Conservation (phyloP, 129 eudicot genomes). For the Saposhnikovia divaricata region DNA sequence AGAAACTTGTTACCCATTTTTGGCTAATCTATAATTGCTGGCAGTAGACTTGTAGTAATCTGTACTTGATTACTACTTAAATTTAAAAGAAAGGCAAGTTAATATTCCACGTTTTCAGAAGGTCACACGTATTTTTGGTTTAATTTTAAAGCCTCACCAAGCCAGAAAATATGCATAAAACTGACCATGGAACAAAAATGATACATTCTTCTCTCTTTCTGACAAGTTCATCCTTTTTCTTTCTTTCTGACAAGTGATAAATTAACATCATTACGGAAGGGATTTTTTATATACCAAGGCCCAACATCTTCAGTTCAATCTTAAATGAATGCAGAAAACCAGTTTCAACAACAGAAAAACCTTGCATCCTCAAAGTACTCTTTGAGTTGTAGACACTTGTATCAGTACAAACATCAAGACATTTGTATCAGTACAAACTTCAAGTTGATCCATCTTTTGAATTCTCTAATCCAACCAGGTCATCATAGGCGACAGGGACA, state of each 20-base stretch:
- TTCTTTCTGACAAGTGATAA: not conserved
- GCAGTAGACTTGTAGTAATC: no score
- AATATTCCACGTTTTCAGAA: not conserved
- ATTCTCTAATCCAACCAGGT: conserved; percentile 25
- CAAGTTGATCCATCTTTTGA: conserved; percentile 15
- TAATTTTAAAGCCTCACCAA: not conserved
- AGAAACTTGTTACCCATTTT: no score
- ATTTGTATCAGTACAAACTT: not conserved
- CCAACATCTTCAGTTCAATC: not conserved
- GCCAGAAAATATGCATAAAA: not conserved
- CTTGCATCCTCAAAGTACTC: not conserved
- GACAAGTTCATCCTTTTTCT: not conserved
- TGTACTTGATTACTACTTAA: no score
- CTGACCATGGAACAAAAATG: not conserved
- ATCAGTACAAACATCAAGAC: conserved; percentile 7
- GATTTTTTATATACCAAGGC: not conserved
- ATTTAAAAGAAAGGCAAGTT: no score
- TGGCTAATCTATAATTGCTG: no score
- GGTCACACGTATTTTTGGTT: not conserved
- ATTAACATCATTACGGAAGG: not conserved
- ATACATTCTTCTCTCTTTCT: not conserved
- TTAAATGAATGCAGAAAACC: not conserved
- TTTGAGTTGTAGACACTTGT: not conserved
- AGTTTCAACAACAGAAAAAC: not conserved
- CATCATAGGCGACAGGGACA: conserved; percentile 47